Percentiles rank a stretch among this genome's conserved stretches.
Conservation (phyloP, 805 yeast species). For the Candida germanica region DNA sequence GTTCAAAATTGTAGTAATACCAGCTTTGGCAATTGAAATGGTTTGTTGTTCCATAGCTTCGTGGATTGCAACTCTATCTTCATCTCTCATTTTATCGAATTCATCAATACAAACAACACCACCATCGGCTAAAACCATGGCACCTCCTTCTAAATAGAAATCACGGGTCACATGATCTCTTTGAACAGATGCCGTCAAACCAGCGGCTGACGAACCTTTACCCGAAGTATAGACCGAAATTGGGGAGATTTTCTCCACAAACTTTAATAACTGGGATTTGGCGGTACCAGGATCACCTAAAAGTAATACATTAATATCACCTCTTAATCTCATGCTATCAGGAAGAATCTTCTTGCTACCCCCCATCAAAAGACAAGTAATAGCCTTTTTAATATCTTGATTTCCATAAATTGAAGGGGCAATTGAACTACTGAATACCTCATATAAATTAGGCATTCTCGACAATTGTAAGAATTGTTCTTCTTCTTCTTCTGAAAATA, state of each 20-base stretch:
- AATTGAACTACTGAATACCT: conserved; percentile 79
- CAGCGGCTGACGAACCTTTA: conserved; percentile 99
- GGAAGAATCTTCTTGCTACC: conserved; percentile 91
- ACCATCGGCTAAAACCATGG: conserved; percentile 99
- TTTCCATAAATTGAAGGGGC: conserved; percentile 98
- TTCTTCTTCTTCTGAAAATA: conserved; percentile 89
- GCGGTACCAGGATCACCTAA: conserved; percentile 99
- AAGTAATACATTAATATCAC: conserved; percentile 89
- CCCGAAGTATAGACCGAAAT: conserved; percentile 96
- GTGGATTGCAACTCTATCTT: conserved; percentile 97
- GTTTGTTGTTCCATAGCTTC: conserved; percentile 99
- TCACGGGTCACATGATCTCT: conserved; percentile 86
- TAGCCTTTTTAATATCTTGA: conserved; percentile 87
- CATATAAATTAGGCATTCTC: conserved; percentile 80
- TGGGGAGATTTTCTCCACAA: conserved; percentile 92
- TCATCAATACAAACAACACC: conserved; percentile 99
- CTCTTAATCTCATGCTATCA: conserved; percentile 95
- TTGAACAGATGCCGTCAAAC: conserved; percentile 97
- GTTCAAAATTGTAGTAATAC: conserved; percentile 93
- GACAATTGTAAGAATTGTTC: conserved; percentile 83
- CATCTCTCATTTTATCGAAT: conserved; percentile 98
- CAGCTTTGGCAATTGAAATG: conserved; percentile 97
- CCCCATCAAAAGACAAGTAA: conserved; percentile 88
- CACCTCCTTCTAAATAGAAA: conserved; percentile 97
- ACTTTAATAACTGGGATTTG: conserved; percentile 90